Evolutionary conservation across 495 filamentous ascomycete species (phyloP).

Genomic region (Halenospora varia): DNA sequence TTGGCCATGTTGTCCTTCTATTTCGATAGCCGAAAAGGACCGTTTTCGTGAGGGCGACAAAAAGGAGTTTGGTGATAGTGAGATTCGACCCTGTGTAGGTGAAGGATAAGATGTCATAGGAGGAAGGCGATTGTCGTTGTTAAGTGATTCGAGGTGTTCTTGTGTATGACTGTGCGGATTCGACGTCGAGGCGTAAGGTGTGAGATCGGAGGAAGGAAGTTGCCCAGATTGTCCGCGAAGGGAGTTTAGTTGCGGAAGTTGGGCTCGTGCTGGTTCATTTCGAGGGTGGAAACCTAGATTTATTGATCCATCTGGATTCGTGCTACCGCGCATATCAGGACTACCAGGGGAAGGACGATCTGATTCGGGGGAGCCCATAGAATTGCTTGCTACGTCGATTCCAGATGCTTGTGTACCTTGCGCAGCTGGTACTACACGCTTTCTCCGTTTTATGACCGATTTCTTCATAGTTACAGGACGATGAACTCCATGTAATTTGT

Average conservation of each 20-base stretch:
- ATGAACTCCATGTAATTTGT: conserved; percentile 92
- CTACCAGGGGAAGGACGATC: conserved; percentile 39
- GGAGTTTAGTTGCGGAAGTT: conserved; percentile 44
- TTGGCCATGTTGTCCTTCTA: conserved; percentile 26
- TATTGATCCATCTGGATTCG: conserved; percentile 52
- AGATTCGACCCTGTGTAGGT: conserved; percentile 33
- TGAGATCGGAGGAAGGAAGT: conserved; percentile 32
- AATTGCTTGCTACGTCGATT: conserved; percentile 30
- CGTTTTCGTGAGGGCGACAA: conserved; percentile 59
- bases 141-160: conserved; percentile 40
- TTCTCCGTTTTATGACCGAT: conserved; percentile 90
- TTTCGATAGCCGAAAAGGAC: conserved; percentile 55
- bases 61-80: conserved; percentile 47
- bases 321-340: conserved; percentile 34
- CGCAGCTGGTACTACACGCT: conserved; percentile 85
- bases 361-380: conserved; percentile 32
- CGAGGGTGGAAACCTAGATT: conserved; percentile 57
- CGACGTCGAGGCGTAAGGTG: conserved; percentile 35
- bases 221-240: conserved; percentile 35
- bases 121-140: conserved; percentile 50
- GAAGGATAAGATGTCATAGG: conserved; percentile 42
- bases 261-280: conserved; percentile 28
- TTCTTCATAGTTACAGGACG: conserved; percentile 97
- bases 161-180: conserved; percentile 28
- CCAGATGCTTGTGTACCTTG: conserved; percentile 42